Evolutionary conservation across 768 basidiomycete species (phyloP).

Genomic region (Tephrocybe rancida): DNA sequence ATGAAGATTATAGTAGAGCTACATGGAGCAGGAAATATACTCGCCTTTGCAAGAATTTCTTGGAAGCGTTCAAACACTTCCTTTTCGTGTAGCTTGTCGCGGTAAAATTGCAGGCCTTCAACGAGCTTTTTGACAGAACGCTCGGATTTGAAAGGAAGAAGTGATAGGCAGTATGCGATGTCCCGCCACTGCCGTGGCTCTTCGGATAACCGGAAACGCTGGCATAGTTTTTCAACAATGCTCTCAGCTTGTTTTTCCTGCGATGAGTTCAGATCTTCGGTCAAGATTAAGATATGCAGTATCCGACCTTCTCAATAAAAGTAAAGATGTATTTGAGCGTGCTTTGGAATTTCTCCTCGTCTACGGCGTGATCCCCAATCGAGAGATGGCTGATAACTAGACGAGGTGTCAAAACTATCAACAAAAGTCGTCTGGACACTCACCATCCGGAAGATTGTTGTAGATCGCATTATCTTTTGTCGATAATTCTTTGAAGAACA

Average conservation of each 20-base stretch:
- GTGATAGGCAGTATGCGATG: slow-evolving; percentile 92
- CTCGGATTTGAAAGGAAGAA: slow-evolving; percentile 97
- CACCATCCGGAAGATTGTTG: slow-evolving; percentile 96
- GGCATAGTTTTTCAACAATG: slow-evolving; percentile 97
- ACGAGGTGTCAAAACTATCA: slow-evolving; percentile 1
- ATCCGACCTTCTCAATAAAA: slow-evolving; percentile 90
- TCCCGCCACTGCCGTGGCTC: slow-evolving; percentile 97
- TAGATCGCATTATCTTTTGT: slow-evolving; percentile 99
- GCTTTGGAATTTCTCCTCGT: slow-evolving; percentile 89
- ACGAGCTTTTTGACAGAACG: slow-evolving; percentile 95
- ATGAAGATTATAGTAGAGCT: neutral
- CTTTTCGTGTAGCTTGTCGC: slow-evolving; percentile 93
- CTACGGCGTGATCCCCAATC: slow-evolving; percentile 87
- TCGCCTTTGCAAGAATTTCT: slow-evolving; percentile 89
- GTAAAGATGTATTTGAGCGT: slow-evolving; percentile 95
- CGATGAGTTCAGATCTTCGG: no score
- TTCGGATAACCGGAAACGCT: slow-evolving; percentile 86
- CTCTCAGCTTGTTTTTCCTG: slow-evolving; percentile 98
- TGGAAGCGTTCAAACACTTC: slow-evolving; percentile 79
- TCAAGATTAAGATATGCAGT: neutral
- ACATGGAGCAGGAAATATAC: slow-evolving; percentile 12
- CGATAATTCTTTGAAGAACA: slow-evolving; percentile 95
- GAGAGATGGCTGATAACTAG: slow-evolving; percentile 94
- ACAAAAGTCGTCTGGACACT: slow-evolving; percentile 17
- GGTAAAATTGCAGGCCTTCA: slow-evolving; percentile 89